Conservation (phyloP, 2,329 filamentous ascomycete genomes). For the Pseudogymnoascus sp. region DNA sequence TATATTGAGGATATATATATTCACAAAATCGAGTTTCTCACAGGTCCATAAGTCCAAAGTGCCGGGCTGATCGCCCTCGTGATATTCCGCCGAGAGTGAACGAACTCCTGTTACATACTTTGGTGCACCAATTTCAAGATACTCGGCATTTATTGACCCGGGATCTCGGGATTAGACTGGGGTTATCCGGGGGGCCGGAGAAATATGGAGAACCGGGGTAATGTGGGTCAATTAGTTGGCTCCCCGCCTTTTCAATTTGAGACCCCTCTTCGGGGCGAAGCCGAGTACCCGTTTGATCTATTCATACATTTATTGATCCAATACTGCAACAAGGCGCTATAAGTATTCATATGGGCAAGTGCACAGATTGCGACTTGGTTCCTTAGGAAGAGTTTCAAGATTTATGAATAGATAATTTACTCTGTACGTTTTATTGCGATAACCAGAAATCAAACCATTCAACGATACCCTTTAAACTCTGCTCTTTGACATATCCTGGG, state of each 20-base stretch:
- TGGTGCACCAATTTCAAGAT: background rate
- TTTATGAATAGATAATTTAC: background rate
- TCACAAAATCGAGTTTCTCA: background rate
- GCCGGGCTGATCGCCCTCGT: background rate
- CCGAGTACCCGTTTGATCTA: background rate
- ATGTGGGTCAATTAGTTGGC: background rate
- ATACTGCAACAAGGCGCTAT: background rate
- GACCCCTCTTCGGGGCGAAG: background rate
- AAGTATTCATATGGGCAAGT: background rate
- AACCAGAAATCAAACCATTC: slow-evolving; percentile 18
- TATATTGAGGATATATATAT: background rate
- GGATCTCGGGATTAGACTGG: background rate
- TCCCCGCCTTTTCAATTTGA: background rate
- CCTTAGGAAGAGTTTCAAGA: background rate
- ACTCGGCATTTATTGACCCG: background rate
- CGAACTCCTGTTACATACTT: background rate
- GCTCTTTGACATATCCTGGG: slow-evolving; percentile 2
- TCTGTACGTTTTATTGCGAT: slow-evolving; percentile 14
- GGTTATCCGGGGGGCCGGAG: background rate
- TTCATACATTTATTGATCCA: background rate
- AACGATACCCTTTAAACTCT: slow-evolving; percentile 11
- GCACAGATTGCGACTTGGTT: background rate
- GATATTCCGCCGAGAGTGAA: background rate
- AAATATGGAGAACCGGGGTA: background rate
- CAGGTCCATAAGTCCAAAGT: background rate